phyloP scores from a whole-genome alignment of 2,329 filamentous ascomycete genomes.

The Aspergillus clavatus region DNA sequence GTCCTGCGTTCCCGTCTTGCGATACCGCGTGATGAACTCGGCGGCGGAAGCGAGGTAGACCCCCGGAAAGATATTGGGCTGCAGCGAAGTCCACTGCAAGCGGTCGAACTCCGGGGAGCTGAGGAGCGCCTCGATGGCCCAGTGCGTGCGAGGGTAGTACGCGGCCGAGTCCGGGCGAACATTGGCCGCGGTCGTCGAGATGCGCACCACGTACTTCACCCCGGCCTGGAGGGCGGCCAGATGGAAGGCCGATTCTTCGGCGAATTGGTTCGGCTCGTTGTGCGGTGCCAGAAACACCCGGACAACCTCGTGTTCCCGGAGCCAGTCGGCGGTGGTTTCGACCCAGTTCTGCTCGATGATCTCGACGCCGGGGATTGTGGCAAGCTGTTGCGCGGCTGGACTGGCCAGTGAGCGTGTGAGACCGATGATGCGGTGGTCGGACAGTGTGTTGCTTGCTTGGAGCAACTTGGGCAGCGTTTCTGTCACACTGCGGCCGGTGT shows the following conservation, averaged over 20 bases:
- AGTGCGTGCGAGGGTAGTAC: constrained; percentile 39
- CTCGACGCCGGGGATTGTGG: constrained; percentile 31
- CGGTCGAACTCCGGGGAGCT: constrained; percentile 31
- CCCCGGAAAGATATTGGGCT: constrained; percentile 32
- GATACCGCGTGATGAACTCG: constrained; percentile 32
- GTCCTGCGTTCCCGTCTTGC: constrained; percentile 29
- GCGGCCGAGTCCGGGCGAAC: constrained; percentile 32
- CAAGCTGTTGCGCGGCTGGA: constrained; percentile 22
- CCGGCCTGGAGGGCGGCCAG: constrained; percentile 32
- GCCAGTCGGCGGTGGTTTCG: constrained; percentile 39
- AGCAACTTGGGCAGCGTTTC: constrained; percentile 24
- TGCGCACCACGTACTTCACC: constrained; percentile 41
- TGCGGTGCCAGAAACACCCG: constrained; percentile 41
- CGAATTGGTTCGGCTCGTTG: constrained; percentile 35
- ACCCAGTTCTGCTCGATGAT: constrained; percentile 35
- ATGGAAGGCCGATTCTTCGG: constrained; percentile 39
- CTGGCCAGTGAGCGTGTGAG: constrained; percentile 27
- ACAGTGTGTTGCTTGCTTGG: constrained; percentile 10
- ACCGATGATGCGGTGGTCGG: constrained; percentile 24
- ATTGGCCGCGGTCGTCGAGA: constrained; percentile 38
- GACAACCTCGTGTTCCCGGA: constrained; percentile 33
- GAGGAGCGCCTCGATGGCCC: constrained; percentile 41
- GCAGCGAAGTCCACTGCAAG: constrained; percentile 40
- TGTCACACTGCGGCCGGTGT: constrained; percentile 30
- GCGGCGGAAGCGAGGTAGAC: constrained; percentile 21